Percentiles rank a stretch among this genome's conserved stretches.
Evolutionary conservation across 345 rosid genomes (phyloP).

Genomic region (Eucalyptus globulus): DNA sequence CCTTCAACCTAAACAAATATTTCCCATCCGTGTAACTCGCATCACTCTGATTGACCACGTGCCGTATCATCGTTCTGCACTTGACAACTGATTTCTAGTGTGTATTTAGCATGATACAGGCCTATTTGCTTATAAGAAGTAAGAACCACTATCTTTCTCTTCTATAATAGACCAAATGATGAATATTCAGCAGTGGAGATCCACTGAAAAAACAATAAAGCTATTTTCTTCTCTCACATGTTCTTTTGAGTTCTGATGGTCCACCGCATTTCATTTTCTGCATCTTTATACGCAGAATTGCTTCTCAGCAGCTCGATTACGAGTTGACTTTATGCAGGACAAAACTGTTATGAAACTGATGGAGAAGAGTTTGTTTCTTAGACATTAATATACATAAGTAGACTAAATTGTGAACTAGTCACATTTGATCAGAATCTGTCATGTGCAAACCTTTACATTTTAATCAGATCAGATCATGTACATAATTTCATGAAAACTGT

Average conservation of each 20-base stretch:
- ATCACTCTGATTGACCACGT: background rate
- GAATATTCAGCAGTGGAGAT: background rate
- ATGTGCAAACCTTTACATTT: background rate
- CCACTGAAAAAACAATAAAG: background rate
- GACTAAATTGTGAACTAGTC: background rate
- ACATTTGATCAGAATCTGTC: background rate
- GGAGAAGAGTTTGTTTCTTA: background rate
- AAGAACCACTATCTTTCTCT: background rate
- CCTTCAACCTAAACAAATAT: constrained; percentile 81
- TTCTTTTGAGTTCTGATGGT: background rate
- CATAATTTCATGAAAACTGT: background rate
- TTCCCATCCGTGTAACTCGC: constrained; percentile 67
- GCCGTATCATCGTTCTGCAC: background rate
- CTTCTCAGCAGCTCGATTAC: background rate
- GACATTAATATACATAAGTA: background rate
- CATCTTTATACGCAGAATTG: background rate
- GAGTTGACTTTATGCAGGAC: background rate
- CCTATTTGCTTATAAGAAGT: background rate
- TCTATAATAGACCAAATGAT: background rate
- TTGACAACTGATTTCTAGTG: background rate
- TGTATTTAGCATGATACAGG: background rate
- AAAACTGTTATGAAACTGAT: background rate
- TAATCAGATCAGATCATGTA: background rate
- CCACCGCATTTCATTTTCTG: background rate
- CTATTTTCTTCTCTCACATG: background rate